phyloP scores from a whole-genome alignment of 176 grass and related monocot species.

The Elymus sibiricus region DNA sequence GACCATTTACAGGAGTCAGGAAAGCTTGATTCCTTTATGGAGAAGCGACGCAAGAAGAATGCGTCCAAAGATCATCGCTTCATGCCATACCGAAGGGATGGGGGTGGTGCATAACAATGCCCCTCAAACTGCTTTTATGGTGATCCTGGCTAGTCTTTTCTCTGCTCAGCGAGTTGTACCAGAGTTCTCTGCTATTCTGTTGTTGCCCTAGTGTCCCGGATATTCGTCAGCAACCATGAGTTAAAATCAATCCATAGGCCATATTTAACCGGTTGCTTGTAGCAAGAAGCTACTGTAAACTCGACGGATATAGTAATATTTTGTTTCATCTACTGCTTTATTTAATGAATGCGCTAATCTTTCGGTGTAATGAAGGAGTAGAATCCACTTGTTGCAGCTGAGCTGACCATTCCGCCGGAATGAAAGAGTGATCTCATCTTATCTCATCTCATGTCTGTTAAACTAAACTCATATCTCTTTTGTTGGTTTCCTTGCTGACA shows the following conservation, averaged over 20 bases:
- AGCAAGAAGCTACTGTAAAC: background rate
- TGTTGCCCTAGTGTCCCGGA: background rate
- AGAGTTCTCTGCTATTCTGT: background rate
- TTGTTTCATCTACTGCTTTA: background rate
- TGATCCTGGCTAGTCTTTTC: background rate
- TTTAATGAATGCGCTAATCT: too few relatives aligned
- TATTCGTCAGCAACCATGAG: background rate
- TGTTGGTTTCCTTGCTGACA: background rate
- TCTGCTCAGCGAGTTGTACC: background rate
- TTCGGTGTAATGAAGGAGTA: too few relatives aligned
- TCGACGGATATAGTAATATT: background rate
- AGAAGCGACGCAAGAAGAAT: slow-evolving; percentile 75
- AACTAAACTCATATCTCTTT: background rate
- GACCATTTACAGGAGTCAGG: slow-evolving; percentile 53
- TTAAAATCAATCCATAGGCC: background rate
- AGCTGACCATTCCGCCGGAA: background rate
- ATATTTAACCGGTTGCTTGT: background rate
- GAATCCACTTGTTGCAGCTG: background rate
- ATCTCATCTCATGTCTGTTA: background rate
- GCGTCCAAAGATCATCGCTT: slow-evolving; percentile 94
- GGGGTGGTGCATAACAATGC: slow-evolving; percentile 25
- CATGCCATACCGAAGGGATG: slow-evolving; percentile 79
- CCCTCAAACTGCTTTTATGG: background rate
- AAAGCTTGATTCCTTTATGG: slow-evolving; percentile 83
- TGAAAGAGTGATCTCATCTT: background rate